Conservation (phyloP, 208 protist species). For the Plasmodiophora brassicae region DNA sequence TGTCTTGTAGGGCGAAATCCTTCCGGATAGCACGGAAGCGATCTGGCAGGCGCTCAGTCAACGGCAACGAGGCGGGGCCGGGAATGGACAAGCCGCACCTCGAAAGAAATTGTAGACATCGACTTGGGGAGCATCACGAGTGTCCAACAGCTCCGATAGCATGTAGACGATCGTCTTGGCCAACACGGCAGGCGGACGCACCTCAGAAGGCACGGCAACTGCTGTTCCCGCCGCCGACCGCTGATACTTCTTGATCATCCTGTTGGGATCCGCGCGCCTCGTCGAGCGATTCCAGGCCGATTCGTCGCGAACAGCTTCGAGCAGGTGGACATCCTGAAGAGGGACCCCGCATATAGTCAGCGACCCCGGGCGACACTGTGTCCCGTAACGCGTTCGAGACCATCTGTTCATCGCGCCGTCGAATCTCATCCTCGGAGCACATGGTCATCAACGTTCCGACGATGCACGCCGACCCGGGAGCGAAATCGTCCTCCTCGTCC, state of each 20-base stretch:
- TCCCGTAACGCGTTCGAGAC: not conserved
- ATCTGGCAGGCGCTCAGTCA: not conserved
- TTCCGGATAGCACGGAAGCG: not conserved
- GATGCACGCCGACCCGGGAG: not conserved
- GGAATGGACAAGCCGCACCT: not conserved
- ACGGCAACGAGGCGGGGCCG: not conserved
- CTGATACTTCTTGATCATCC: conserved; percentile 29
- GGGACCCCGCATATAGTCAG: too few species aligned
- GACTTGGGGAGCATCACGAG: not conserved
- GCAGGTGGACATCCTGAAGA: not conserved
- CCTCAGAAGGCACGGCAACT: not conserved
- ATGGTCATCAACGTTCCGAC: conserved; percentile 6
- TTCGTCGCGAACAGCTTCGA: conserved; percentile 16
- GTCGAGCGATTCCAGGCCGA: not conserved
- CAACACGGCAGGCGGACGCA: not conserved
- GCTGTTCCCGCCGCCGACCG: not conserved
- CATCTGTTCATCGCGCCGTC: not conserved
- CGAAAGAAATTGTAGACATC: conserved; percentile 25
- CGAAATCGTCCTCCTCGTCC: not conserved
- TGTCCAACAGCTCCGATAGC: not conserved
- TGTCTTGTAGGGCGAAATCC: conserved; percentile 24
- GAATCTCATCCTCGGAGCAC: conserved; percentile 5
- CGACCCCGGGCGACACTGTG: too few species aligned
- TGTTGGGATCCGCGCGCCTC: not conserved
- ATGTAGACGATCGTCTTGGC: not conserved